These are phyloP conservation scores for Coniochaeta hoffmannii DNA, from an alignment of 2,329 filamentous ascomycete genomes.

Conservation along the genomic window DNA sequence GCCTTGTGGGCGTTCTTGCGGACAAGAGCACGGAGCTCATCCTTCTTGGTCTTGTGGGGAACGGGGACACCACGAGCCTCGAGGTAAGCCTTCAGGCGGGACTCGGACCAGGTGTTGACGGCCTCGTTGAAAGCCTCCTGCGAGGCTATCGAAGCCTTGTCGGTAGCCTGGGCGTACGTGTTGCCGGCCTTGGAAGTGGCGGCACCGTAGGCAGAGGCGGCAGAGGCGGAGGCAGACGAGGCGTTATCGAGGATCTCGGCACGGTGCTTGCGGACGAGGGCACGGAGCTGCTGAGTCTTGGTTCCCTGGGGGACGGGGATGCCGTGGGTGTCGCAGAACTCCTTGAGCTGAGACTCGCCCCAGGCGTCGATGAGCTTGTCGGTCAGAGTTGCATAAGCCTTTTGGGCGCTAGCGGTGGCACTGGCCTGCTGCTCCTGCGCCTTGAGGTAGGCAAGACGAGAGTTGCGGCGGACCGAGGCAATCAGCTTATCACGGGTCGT, in stretches of 20 bases:
- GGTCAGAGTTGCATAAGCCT: slow-evolving; percentile 66
- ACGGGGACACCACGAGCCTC: slow-evolving; percentile 71
- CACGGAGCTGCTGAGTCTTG: slow-evolving; percentile 80
- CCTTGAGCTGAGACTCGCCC: slow-evolving; percentile 84
- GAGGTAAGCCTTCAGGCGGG: slow-evolving; percentile 68
- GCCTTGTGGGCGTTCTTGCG: slow-evolving; percentile 66
- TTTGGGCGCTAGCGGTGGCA: slow-evolving; percentile 57
- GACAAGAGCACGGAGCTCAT: slow-evolving; percentile 69
- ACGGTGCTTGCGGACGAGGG: slow-evolving; percentile 82
- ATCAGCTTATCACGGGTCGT: slow-evolving; percentile 81
- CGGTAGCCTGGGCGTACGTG: slow-evolving; percentile 67
- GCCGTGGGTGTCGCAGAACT: slow-evolving; percentile 85
- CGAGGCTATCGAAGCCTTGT: slow-evolving; percentile 53
- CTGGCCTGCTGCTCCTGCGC: slow-evolving; percentile 53
- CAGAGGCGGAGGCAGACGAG: slow-evolving; percentile 43
- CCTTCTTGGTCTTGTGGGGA: slow-evolving; percentile 62
- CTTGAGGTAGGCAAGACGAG: slow-evolving; percentile 68
- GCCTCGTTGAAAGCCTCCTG: slow-evolving; percentile 61
- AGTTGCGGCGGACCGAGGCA: slow-evolving; percentile 83
- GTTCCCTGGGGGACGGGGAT: slow-evolving; percentile 85
- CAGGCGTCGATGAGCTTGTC: slow-evolving; percentile 84
- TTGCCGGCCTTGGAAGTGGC: slow-evolving; percentile 71
- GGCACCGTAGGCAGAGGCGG: slow-evolving; percentile 57
- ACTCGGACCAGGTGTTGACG: slow-evolving; percentile 62
- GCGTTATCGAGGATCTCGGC: slow-evolving; percentile 64